Percentiles rank a stretch among this genome's conserved stretches.
Evolutionary conservation across 306 rosid species (phyloP).

Genomic region (Cicer judaicum): DNA sequence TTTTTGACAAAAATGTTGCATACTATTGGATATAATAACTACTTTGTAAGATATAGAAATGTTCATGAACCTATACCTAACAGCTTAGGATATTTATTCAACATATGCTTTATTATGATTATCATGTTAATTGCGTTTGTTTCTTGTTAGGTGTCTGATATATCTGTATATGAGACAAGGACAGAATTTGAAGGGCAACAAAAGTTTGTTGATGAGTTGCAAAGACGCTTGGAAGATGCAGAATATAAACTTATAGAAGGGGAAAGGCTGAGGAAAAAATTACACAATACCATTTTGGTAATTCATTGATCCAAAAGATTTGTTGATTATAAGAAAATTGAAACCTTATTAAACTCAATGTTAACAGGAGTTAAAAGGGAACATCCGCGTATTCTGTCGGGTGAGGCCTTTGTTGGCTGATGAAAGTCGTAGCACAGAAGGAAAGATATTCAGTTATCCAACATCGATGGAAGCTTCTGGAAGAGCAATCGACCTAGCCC

Average conservation of each 20-base stretch:
- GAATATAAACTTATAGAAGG: conserved; percentile 91
- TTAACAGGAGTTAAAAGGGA: conserved; percentile 90
- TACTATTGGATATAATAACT: not conserved
- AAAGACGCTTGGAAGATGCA: conserved; percentile 72
- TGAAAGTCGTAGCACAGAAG: conserved; percentile 65
- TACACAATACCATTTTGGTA: conserved; percentile 97
- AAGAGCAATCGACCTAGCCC: conserved; percentile 74
- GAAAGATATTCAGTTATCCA: conserved; percentile 79
- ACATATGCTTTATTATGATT: not conserved
- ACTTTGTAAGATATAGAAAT: not conserved
- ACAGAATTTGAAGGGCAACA: conserved; percentile 81
- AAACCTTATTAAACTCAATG: conserved; percentile 42
- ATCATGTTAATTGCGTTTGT: conserved; percentile 37
- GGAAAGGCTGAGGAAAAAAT: conserved; percentile 84
- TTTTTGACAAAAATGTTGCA: not conserved
- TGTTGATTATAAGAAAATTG: conserved; percentile 3
- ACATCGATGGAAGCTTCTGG: conserved; percentile 83
- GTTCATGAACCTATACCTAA: conserved; percentile 1
- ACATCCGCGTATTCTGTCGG: conserved; percentile 97
- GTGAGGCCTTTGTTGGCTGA: conserved; percentile 89
- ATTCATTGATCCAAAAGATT: conserved; percentile 34
- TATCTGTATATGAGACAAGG: conserved; percentile 69
- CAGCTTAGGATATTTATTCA: not conserved
- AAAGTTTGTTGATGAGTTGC: conserved; percentile 66
- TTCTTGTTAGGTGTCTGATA: conserved; percentile 66